Percentiles rank a stretch among this genome's conserved stretches.
Conservation (phyloP, 2,329 filamentous ascomycete genomes). For the Raffaelea albimanens region DNA sequence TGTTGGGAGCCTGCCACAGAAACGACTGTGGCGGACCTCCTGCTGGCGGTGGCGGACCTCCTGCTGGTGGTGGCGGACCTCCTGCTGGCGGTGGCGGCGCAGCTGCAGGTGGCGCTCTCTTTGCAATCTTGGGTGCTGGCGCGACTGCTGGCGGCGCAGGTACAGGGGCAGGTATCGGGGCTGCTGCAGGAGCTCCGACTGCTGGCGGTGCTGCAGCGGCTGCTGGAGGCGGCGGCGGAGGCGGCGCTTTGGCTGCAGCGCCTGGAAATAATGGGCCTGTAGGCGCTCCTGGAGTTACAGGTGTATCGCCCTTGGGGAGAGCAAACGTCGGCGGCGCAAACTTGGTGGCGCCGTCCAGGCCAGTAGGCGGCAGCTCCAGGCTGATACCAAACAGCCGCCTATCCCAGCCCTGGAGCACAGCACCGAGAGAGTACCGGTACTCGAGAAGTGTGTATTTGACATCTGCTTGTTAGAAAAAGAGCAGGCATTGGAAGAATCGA, state of each 20-base stretch:
- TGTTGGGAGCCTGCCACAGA: constrained; percentile 76
- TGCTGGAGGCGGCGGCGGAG: no score
- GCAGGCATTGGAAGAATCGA: not conserved
- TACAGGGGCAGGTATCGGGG: no score
- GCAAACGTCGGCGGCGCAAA: constrained; percentile 35
- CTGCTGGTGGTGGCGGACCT: not conserved
- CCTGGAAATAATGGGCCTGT: no score
- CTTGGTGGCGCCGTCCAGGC: constrained; percentile 48
- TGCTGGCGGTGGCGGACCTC: constrained; percentile 11
- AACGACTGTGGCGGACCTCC: constrained; percentile 55
- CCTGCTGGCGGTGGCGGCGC: not conserved
- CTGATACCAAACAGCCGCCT: constrained; percentile 65
- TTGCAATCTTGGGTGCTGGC: no score
- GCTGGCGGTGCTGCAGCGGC: no score
- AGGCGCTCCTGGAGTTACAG: no score
- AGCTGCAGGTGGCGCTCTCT: not conserved
- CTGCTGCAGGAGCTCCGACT: no score
- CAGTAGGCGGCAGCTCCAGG: constrained; percentile 59
- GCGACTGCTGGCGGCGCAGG: no score
- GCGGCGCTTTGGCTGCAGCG: no score
- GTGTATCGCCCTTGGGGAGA: no score
- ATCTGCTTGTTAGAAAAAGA: constrained; percentile 31
- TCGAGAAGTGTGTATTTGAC: constrained; percentile 69
- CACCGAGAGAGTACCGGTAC: constrained; percentile 58
- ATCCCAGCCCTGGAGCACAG: constrained; percentile 33